Evolutionary conservation across 306 rosid species (phyloP).

Genomic region (Castanea mollissima): DNA sequence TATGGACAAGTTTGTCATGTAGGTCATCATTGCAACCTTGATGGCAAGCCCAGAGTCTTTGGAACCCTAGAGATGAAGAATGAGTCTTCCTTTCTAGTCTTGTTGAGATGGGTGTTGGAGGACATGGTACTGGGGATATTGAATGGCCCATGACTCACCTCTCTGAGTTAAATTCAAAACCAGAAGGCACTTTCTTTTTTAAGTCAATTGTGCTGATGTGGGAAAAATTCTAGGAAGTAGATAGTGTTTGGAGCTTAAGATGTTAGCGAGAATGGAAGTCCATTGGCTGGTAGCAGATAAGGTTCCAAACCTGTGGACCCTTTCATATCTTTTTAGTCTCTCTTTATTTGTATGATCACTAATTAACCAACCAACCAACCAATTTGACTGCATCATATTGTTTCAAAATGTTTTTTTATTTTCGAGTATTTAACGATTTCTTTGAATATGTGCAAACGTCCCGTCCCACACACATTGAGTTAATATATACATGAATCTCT

Average conservation of each 20-base stretch:
- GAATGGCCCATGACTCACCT: constrained; percentile 52
- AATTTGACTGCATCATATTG: background rate
- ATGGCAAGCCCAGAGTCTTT: constrained; percentile 21
- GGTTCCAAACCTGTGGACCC: constrained; percentile 63
- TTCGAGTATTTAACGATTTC: too few species aligned
- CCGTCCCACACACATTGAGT: too few species aligned
- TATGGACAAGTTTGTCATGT: constrained; percentile 13
- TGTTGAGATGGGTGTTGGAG: constrained; percentile 30
- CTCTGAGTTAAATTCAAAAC: background rate
- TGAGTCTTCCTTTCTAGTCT: constrained; percentile 14
- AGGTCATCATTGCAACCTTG: constrained; percentile 12
- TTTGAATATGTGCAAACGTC: too few species aligned
- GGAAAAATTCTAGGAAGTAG: constrained; percentile 13
- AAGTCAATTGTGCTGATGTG: background rate
- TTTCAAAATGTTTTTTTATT: too few species aligned
- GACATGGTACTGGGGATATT: constrained; percentile 41
- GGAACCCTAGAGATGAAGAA: constrained; percentile 7
- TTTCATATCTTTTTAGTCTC: background rate
- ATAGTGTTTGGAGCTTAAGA: constrained; percentile 24
- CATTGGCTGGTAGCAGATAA: constrained; percentile 75
- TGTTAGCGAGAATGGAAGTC: constrained; percentile 9
- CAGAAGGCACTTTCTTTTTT: background rate
- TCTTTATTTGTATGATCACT: background rate
- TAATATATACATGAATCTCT: too few species aligned
- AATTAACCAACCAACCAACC: background rate